Conservation (phyloP, 2,329 filamentous ascomycete genomes). For the Macrophomina phaseolina region DNA sequence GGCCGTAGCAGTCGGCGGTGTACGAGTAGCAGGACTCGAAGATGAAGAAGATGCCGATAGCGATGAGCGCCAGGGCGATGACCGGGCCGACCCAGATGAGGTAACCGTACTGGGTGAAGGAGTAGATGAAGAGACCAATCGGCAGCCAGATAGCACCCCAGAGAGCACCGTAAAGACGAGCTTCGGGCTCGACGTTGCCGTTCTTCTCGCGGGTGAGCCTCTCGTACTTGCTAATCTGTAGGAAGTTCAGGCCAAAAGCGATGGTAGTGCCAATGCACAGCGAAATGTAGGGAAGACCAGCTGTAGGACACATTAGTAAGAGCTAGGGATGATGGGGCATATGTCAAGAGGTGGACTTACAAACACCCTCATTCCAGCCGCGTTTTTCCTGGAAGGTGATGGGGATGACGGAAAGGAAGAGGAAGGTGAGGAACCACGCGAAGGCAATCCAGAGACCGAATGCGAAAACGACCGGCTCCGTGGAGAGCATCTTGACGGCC, state of each 20-base stretch:
- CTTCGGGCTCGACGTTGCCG: constrained; percentile 49
- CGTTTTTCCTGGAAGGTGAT: constrained; percentile 60
- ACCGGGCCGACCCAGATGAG: constrained; percentile 57
- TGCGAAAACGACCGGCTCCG: constrained; percentile 57
- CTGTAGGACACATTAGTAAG: constrained; percentile 25
- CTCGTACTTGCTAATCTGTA: constrained; percentile 60
- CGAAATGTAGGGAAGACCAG: constrained; percentile 59
- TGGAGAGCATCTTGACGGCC: constrained; percentile 56
- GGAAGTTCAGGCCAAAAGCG: constrained; percentile 56
- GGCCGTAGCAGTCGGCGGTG: constrained; percentile 60
- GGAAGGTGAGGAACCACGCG: constrained; percentile 60
- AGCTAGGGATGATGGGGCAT: neutral
- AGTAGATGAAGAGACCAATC: constrained; percentile 59
- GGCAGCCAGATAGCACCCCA: constrained; percentile 56
- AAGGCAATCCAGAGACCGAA: constrained; percentile 60
- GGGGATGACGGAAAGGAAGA: constrained; percentile 59
- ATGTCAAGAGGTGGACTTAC: constrained; percentile 25
- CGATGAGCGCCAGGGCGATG: constrained; percentile 57
- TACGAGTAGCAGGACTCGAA: constrained; percentile 56
- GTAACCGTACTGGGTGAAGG: constrained; percentile 58
- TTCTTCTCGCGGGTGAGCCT: constrained; percentile 45
- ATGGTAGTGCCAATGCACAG: constrained; percentile 57
- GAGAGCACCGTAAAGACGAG: constrained; percentile 57
- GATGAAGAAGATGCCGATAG: constrained; percentile 61
- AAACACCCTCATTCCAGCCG: constrained; percentile 58